Percentiles rank a stretch among this genome's conserved stretches.
Conservation (phyloP, 768 basidiomycete species). For the Collybia nuda region DNA sequence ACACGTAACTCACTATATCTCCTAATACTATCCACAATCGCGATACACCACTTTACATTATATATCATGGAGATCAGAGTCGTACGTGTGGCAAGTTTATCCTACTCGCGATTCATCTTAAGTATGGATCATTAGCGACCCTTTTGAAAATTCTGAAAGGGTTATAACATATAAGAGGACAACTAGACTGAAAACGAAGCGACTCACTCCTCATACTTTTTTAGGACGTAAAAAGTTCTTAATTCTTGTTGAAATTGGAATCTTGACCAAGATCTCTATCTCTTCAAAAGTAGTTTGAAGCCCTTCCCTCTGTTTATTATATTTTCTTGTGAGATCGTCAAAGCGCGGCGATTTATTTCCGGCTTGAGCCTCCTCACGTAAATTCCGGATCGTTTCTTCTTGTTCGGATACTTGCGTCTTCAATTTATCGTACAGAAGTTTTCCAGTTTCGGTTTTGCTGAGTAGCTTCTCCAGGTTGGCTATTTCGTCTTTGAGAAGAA, state of each 20-base stretch:
- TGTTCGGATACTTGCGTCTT: constrained; percentile 23
- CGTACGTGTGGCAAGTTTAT: too few species aligned
- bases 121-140: too few species aligned
- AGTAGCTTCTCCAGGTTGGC: constrained; percentile 26
- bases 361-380: constrained; percentile 10
- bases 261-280: constrained; percentile 18
- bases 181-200: background rate
- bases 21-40: too few species aligned
- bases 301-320: constrained; percentile 16
- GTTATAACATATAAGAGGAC: too few species aligned
- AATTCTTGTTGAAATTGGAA: constrained; percentile 19
- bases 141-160: too few species aligned
- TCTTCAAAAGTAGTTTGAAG: constrained; percentile 21
- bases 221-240: constrained; percentile 12
- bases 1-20: too few species aligned
- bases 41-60: too few species aligned
- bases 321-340: constrained; percentile 14
- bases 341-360: constrained; percentile 10
- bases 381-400: constrained; percentile 16
- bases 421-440: constrained; percentile 20
- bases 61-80: too few species aligned
- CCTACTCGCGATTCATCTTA: too few species aligned
- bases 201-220: constrained; percentile 14
- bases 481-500: constrained; percentile 30
- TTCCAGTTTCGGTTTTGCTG: constrained; percentile 29